phyloP scores from a whole-genome alignment of 1,284 basidiomycete genomes.

The Peniophora sp. region DNA sequence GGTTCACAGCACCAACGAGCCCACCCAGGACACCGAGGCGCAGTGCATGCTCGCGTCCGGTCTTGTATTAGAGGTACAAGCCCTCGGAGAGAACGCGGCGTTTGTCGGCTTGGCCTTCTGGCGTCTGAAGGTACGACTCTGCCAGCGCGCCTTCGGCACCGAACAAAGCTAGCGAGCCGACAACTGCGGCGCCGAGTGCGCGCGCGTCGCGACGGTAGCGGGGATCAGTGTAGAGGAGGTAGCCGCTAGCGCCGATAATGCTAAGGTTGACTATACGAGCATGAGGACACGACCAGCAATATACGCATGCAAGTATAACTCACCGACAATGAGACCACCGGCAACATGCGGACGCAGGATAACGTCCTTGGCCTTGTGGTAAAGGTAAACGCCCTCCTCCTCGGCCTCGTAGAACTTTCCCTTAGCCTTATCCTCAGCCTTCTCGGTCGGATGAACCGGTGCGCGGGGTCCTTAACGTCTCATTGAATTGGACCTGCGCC shows the following conservation, averaged over 20 bases:
- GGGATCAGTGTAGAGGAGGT: conserved; percentile 61
- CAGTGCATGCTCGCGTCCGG: conserved; percentile 52
- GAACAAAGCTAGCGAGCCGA: conserved; percentile 48
- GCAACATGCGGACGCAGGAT: conserved; percentile 63
- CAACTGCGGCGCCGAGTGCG: conserved; percentile 44
- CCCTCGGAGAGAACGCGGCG: conserved; percentile 55
- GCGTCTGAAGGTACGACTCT: conserved; percentile 56
- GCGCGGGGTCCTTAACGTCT: no score
- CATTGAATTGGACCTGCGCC: no score
- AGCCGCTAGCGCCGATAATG: conserved; percentile 53
- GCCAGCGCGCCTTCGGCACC: conserved; percentile 57
- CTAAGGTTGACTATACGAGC: conserved; percentile 59
- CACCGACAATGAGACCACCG: conserved; percentile 65
- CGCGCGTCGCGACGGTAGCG: conserved; percentile 52
- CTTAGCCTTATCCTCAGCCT: conserved; percentile 16
- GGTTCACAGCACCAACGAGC: conserved; percentile 63
- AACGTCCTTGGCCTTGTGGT: conserved; percentile 50
- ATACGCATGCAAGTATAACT: conserved; percentile 29
- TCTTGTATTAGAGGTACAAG: conserved; percentile 49
- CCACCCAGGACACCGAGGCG: conserved; percentile 67
- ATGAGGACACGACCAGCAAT: neutral
- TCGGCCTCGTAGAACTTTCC: conserved; percentile 40
- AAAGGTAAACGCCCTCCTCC: conserved; percentile 44
- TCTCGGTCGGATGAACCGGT: neutral
- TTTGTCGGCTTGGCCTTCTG: conserved; percentile 50